Conservation (phyloP, 2,329 filamentous ascomycete genomes). For the Fusarium beomiforme region DNA sequence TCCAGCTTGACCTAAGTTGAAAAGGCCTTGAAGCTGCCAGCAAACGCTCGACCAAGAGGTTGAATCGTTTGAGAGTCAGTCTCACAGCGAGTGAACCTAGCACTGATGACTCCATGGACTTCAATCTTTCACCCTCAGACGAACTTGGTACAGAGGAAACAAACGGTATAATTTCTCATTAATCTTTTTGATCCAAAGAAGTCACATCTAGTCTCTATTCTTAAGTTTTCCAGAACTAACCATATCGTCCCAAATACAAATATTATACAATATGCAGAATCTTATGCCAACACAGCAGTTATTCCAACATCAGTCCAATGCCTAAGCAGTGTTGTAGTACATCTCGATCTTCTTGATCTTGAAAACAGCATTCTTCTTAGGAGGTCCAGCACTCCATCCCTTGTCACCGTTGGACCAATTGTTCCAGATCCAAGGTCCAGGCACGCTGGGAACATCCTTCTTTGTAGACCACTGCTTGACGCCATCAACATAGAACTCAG, state of each 20-base stretch:
- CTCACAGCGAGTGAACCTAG: no score
- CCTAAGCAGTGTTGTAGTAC: conserved; percentile 46
- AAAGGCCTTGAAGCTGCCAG: no score
- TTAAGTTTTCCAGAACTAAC: background rate
- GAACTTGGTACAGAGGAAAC: no score
- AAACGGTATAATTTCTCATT: no score
- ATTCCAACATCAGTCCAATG: background rate
- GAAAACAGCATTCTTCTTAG: conserved; percentile 41
- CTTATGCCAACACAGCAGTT: rapidly evolving
- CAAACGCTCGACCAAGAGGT: no score
- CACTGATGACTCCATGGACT: no score
- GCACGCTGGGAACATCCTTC: conserved; percentile 37
- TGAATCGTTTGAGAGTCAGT: no score
- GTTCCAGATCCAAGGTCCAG: conserved; percentile 46
- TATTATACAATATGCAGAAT: rapidly evolving
- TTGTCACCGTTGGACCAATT: conserved; percentile 48
- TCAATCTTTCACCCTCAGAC: no score
- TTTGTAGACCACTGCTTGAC: conserved; percentile 40
- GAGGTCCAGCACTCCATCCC: conserved; percentile 45
- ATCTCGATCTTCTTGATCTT: conserved; percentile 45
- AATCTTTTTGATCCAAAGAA: no score
- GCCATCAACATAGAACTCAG: conserved; percentile 44
- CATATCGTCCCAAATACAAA: rapidly evolving
- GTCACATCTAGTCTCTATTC: background rate
- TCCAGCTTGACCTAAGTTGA: no score